Conservation (phyloP, 805 yeast genomes). For the Nakazawaea pomicola region DNA sequence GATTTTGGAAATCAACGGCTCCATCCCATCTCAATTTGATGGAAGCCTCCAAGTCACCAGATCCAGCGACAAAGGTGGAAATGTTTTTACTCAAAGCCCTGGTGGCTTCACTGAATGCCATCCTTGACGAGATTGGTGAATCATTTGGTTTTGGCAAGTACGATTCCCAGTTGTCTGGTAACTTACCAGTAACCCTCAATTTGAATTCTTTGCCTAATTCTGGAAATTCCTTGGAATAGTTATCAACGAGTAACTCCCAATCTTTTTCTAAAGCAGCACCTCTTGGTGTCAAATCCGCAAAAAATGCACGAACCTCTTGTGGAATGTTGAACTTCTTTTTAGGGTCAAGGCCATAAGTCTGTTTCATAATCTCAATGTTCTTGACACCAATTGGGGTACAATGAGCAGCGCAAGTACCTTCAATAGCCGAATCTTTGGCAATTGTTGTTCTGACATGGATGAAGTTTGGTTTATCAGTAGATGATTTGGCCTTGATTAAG, state of each 20-base stretch:
- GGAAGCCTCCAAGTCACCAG: constrained; percentile 32
- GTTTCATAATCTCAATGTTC: constrained; percentile 17
- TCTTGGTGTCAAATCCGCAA: constrained; percentile 18
- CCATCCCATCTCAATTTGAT: constrained; percentile 27
- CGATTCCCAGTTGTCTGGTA: constrained; percentile 23
- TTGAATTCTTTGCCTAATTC: constrained; percentile 23
- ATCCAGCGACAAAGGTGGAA: constrained; percentile 27
- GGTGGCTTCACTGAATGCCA: constrained; percentile 26
- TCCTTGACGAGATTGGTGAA: constrained; percentile 22
- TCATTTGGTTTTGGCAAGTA: constrained; percentile 19
- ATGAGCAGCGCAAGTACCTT: constrained; percentile 28
- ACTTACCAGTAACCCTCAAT: constrained; percentile 23
- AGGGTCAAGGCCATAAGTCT: constrained; percentile 19
- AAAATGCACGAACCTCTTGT: constrained; percentile 25
- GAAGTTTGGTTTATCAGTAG: constrained; percentile 29
- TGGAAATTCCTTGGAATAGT: constrained; percentile 23
- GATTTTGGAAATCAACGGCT: constrained; percentile 27
- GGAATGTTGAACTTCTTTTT: constrained; percentile 21
- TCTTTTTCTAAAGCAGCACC: constrained; percentile 20
- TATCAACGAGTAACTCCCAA: constrained; percentile 22
- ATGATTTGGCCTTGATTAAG: constrained; percentile 26
- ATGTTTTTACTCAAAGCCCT: constrained; percentile 13
- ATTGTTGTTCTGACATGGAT: constrained; percentile 30
- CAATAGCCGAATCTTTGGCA: constrained; percentile 27
- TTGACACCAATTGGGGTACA: constrained; percentile 30